Percentiles rank a stretch among this genome's conserved stretches.
Conservation (phyloP, 1,284 basidiomycete species). For the Lentinula novae-zelandiae region DNA sequence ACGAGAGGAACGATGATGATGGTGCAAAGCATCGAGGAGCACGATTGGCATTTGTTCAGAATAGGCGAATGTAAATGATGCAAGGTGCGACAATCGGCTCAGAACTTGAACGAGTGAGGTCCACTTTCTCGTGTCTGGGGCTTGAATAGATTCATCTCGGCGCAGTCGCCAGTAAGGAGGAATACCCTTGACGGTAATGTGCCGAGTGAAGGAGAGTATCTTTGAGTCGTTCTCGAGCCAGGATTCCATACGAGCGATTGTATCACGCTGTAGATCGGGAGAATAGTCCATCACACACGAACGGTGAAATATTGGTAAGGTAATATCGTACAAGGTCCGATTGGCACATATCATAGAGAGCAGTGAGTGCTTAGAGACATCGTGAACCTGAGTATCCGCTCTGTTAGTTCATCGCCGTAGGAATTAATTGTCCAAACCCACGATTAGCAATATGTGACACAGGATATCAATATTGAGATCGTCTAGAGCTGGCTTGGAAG, state of each 20-base stretch:
- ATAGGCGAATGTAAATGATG: not conserved
- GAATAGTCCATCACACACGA: not conserved
- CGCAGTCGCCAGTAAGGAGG: not conserved
- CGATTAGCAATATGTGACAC: not conserved
- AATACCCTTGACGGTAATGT: not conserved
- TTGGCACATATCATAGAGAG: not conserved
- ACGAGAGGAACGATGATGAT: not conserved
- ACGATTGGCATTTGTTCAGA: not conserved
- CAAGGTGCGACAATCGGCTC: not conserved
- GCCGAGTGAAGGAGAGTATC: not conserved
- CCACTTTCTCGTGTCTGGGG: not conserved
- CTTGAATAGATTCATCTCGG: not conserved
- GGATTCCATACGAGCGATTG: not conserved
- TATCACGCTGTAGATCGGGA: not conserved
- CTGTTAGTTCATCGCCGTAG: not conserved
- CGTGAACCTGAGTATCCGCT: not conserved
- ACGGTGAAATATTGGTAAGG: not conserved
- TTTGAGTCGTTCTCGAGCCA: not conserved
- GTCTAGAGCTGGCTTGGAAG: not conserved
- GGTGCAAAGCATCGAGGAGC: not conserved
- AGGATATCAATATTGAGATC: not conserved
- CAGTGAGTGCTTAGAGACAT: not conserved
- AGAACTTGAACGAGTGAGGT: not conserved
- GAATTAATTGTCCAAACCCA: not conserved
- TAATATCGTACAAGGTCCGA: not conserved